Conservation (phyloP, 2,329 filamentous ascomycete genomes). For the Neophaeococcomyces aloes region DNA sequence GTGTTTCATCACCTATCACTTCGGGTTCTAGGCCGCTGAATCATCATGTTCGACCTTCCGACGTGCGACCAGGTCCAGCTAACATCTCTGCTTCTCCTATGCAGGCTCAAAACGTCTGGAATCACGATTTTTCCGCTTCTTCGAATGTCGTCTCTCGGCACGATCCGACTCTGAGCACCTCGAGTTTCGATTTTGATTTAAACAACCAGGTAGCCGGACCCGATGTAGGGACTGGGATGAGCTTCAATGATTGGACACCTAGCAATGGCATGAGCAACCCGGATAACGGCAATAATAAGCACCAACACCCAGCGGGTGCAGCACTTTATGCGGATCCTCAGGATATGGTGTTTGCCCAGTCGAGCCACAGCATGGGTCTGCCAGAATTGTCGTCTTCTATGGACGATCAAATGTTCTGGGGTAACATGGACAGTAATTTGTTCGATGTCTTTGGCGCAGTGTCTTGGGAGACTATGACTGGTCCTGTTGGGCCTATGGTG, state of each 20-base stretch:
- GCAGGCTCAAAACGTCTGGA: too few relatives aligned
- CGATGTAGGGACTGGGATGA: neutral
- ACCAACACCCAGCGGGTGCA: constrained; percentile 8
- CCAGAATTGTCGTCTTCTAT: constrained; percentile 7
- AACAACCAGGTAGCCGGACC: constrained; percentile 8
- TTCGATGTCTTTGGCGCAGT: constrained; percentile 21
- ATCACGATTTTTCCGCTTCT: constrained; percentile 6
- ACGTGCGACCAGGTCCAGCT: neutral
- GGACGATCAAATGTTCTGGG: constrained; percentile 22
- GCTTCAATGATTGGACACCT: neutral
- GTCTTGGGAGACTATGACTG: constrained; percentile 22
- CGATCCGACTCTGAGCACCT: constrained; percentile 6
- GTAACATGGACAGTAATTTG: constrained; percentile 20
- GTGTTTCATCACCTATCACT: neutral
- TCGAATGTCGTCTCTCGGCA: constrained; percentile 12
- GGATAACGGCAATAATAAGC: neutral
- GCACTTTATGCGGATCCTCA: constrained; percentile 19
- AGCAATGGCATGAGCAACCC: neutral
- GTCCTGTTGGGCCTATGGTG: constrained; percentile 9
- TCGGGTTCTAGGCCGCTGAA: constrained; percentile 1
- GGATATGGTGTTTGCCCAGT: constrained; percentile 18
- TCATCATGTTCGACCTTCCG: constrained; percentile 2
- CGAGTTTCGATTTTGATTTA: constrained; percentile 12
- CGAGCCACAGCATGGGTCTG: constrained; percentile 17
- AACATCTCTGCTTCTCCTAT: too few relatives aligned